These are phyloP conservation scores for Coemansia umbellata DNA, from an alignment of 192 early-diverging fungal species.

Conservation along the genomic window DNA sequence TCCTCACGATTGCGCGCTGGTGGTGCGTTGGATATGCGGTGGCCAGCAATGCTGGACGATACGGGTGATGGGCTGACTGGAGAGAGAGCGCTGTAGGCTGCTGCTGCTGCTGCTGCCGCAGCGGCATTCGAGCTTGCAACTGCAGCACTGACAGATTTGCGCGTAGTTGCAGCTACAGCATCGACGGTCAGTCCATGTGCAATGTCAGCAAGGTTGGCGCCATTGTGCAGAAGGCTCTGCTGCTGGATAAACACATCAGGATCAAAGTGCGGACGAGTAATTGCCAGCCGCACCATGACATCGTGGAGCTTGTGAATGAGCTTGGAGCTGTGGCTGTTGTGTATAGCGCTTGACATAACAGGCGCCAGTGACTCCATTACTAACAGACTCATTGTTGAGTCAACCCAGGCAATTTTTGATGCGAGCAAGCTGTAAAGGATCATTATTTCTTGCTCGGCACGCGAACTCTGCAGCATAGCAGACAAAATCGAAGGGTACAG, in stretches of 20 bases:
- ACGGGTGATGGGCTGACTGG: constrained; percentile 15
- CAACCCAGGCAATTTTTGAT: constrained; percentile 45
- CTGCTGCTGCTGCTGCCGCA: neutral
- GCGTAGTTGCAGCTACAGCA: constrained; percentile 34
- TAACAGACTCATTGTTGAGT: constrained; percentile 41
- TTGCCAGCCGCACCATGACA: constrained; percentile 45
- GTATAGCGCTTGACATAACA: constrained; percentile 26
- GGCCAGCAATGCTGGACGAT: neutral
- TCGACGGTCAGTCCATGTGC: constrained; percentile 37
- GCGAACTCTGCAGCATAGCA: constrained; percentile 46
- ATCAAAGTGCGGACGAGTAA: constrained; percentile 51
- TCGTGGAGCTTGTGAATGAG: constrained; percentile 49
- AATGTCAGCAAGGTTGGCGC: constrained; percentile 15
- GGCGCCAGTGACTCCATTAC: constrained; percentile 51
- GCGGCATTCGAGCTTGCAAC: neutral
- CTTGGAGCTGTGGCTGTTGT: constrained; percentile 42
- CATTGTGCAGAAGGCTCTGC: constrained; percentile 26
- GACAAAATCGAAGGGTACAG: constrained; percentile 48
- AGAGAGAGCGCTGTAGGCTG: neutral
- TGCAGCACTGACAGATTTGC: constrained; percentile 34
- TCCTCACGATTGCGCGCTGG: constrained; percentile 42
- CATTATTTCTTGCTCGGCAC: constrained; percentile 46
- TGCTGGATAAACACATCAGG: constrained; percentile 51
- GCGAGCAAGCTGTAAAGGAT: constrained; percentile 45
- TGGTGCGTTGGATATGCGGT: constrained; percentile 36